These are phyloP conservation scores for Daldinia loculata DNA, from an alignment of 495 filamentous ascomycete genomes.

Conservation along the genomic window DNA sequence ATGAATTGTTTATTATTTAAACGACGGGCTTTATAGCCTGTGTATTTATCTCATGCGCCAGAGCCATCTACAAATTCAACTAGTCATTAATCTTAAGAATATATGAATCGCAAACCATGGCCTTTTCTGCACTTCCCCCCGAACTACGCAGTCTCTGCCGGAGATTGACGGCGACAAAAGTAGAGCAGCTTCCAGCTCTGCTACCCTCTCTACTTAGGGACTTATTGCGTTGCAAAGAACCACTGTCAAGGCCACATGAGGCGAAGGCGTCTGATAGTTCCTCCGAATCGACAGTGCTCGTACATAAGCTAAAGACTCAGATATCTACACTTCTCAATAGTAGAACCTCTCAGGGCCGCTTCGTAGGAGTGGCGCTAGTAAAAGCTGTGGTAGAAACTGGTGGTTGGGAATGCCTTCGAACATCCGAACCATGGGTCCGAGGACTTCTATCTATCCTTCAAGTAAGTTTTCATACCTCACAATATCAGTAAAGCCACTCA, in stretches of 20 bases:
- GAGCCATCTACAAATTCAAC: background rate
- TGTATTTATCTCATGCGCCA: background rate
- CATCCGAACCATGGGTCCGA: conserved; percentile 74
- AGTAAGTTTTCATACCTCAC: conserved; percentile 54
- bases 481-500: conserved; percentile 30
- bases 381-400: conserved; percentile 84
- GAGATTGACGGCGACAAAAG: conserved; percentile 69
- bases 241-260: conserved; percentile 62
- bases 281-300: conserved; percentile 67
- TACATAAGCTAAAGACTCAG: conserved; percentile 82
- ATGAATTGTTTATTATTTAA: background rate
- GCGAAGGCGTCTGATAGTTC: conserved; percentile 61
- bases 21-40: background rate
- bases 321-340: conserved; percentile 79
- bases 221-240: conserved; percentile 66
- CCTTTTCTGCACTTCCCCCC: conserved; percentile 48
- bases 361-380: conserved; percentile 76
- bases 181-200: conserved; percentile 69
- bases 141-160: conserved; percentile 72
- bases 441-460: conserved; percentile 73
- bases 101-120: conserved; percentile 29
- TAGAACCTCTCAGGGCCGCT: conserved; percentile 73
- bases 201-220: conserved; percentile 68
- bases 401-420: conserved; percentile 78
- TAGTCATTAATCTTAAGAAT: background rate